Base-by-base conservation (phyloP, 768 basidiomycete genomes). In the Naganishia friedmannii region DNA sequence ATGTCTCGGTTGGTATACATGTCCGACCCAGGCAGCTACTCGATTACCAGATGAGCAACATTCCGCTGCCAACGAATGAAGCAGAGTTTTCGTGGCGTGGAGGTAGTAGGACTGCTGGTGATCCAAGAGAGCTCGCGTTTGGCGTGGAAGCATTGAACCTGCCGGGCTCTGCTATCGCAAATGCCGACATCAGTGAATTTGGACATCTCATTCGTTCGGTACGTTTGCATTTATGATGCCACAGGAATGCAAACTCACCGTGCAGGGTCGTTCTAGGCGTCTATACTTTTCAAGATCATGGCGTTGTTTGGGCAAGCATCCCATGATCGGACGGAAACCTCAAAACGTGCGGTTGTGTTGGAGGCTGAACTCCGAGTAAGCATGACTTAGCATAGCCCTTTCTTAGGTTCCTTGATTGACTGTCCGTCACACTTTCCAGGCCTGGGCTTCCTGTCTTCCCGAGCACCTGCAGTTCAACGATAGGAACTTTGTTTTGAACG, bases 191-290 rank as follows among this genome's bases (percentile, higher is more conserved):
- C 17, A 78, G 79, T 15, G 79, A 80, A 53, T 67, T 80, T 15
- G 79, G 78, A 37, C 78, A 80, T 67, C 73, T 78, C 15, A 51
- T 80, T 45, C 69, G 79, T n/a, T 76, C 79, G 26, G 78, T 80
- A 55, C 68, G 79, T 78, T 15, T 12, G 2, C 2, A 58, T 6
- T 15, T 28, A 32, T 15, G 31, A 65, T n/a, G 42, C 39, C 0
- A 56, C 63, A 67, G 46, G 8, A 63, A 12, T n/a, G 23, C 15
- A 2, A 42, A 32, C 66, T 56, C 21, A 42, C 7, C 28, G 8
- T 31, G 15, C 28, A 1, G 13, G 13, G 3, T 19, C 37, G 34
- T n/a, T 26, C 9, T 65, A 80, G 79, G 55, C 78, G 12, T 73
- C 75, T 1, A 73, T 80, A 46, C 78, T 77, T 57, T 70, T 67